These are phyloP conservation scores for Trichophyton benhamiae DNA, from an alignment of 2,329 filamentous ascomycete species.

Conservation along the genomic window DNA sequence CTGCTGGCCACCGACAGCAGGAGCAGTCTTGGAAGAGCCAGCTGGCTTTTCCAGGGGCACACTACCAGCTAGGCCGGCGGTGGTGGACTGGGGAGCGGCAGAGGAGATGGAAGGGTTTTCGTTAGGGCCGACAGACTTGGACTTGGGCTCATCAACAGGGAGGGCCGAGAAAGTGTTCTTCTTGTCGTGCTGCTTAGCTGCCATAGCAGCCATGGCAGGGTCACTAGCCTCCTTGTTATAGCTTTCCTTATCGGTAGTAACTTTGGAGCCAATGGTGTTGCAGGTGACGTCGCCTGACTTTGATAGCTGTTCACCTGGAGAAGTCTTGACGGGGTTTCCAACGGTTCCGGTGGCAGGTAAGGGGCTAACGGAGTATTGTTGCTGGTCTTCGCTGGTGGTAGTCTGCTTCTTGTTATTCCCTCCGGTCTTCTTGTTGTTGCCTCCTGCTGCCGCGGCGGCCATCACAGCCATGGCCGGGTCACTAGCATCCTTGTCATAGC, in stretches of 20 bases:
- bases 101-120: constrained; percentile 42
- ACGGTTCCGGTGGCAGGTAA: constrained; percentile 46
- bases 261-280: constrained; percentile 57
- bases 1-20: constrained; percentile 5
- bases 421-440: constrained; percentile 1
- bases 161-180: background rate
- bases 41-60: constrained; percentile 30
- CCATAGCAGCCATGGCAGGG: constrained; percentile 34
- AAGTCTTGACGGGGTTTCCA: constrained; percentile 69
- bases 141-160: background rate
- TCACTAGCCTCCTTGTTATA: constrained; percentile 62
- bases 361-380: constrained; percentile 39
- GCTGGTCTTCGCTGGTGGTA: too few species aligned
- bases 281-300: constrained; percentile 47
- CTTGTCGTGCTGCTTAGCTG: constrained; percentile 20
- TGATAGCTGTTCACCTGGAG: constrained; percentile 71
- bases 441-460: constrained; percentile 29
- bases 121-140: constrained; percentile 9
- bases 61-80: constrained; percentile 32
- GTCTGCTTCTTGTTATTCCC: too few species aligned
- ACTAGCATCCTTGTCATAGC: constrained; percentile 65
- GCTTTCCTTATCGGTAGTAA: constrained; percentile 62
- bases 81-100: constrained; percentile 37
- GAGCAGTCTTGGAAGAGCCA: constrained; percentile 5
- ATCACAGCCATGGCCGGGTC: constrained; percentile 36